Evolutionary conservation across 2,329 filamentous ascomycete species (phyloP).

Genomic region (Nemania sp.): DNA sequence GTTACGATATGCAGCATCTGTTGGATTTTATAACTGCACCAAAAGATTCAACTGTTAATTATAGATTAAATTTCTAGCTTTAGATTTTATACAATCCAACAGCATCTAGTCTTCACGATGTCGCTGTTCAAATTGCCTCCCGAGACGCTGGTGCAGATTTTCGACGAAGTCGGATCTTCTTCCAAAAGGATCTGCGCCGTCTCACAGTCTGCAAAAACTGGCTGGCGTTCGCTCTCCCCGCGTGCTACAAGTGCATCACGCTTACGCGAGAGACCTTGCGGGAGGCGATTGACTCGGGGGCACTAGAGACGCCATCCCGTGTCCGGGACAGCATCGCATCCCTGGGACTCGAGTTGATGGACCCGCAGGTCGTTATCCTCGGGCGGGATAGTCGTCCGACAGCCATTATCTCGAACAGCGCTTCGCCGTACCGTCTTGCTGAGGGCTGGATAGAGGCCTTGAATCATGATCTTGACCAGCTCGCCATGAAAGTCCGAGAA

Average conservation of each 20-base stretch:
- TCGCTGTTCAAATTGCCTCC: constrained; percentile 14
- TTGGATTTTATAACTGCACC: too few species aligned
- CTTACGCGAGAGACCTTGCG: constrained; percentile 5
- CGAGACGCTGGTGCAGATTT: constrained; percentile 14
- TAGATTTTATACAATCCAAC: too few species aligned
- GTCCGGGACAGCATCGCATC: constrained; percentile 3
- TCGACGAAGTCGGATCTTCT: constrained; percentile 15
- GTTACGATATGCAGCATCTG: too few species aligned
- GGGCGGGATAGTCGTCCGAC: too few species aligned
- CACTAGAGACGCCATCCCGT: neutral
- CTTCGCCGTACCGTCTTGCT: neutral
- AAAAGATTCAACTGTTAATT: neutral
- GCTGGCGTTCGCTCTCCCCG: constrained; percentile 12
- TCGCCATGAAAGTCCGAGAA: constrained; percentile 7
- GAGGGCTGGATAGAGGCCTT: neutral
- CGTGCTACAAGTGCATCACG: neutral
- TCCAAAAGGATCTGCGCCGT: constrained; percentile 10
- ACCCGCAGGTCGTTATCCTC: neutral
- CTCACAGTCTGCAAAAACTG: constrained; percentile 19
- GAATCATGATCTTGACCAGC: constrained; percentile 7
- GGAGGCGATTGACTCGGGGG: constrained; percentile 1
- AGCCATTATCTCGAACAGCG: neutral
- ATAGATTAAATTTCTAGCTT: too few species aligned
- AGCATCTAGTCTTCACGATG: neutral
- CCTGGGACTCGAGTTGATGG: constrained; percentile 5